Conservation (phyloP, 228 moss, liverwort and hornwort species). For the Sphagnum fallax region DNA sequence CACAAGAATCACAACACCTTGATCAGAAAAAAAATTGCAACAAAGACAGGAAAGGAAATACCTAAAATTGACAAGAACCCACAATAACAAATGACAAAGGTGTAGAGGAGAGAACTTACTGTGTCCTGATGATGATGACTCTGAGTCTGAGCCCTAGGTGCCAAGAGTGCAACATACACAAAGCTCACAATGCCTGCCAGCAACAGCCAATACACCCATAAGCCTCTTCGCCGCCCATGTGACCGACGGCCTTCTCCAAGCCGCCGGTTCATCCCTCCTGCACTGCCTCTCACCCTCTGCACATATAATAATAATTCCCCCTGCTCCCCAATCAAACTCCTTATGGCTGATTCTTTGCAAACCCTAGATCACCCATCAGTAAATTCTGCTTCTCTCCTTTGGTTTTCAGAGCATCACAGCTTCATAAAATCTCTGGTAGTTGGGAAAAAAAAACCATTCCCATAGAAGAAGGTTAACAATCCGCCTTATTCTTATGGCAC, state of each 20-base stretch:
- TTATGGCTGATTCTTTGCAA: too few species aligned
- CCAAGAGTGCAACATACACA: neutral
- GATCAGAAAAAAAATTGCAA: neutral
- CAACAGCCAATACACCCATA: neutral
- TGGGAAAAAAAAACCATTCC: too few species aligned
- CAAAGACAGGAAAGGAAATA: neutral
- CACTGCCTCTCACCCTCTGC: too few species aligned
- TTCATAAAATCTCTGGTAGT: too few species aligned
- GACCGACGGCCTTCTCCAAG: constrained; percentile 2
- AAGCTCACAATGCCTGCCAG: neutral
- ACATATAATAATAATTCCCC: too few species aligned
- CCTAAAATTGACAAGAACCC: neutral
- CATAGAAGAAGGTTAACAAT: too few species aligned
- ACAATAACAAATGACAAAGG: neutral
- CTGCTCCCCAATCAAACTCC: too few species aligned
- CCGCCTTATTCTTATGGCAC: too few species aligned
- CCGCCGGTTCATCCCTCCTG: neutral
- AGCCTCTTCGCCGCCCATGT: neutral
- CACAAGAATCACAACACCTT: neutral
- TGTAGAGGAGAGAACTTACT: neutral
- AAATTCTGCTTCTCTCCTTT: too few species aligned
- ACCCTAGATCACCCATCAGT: too few species aligned
- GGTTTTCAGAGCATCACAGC: too few species aligned
- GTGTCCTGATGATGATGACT: neutral
- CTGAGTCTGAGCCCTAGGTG: neutral